Evolutionary conservation across 2,329 filamentous ascomycete genomes (phyloP).

Genomic region (Lasiodiplodia gonubiensis): DNA sequence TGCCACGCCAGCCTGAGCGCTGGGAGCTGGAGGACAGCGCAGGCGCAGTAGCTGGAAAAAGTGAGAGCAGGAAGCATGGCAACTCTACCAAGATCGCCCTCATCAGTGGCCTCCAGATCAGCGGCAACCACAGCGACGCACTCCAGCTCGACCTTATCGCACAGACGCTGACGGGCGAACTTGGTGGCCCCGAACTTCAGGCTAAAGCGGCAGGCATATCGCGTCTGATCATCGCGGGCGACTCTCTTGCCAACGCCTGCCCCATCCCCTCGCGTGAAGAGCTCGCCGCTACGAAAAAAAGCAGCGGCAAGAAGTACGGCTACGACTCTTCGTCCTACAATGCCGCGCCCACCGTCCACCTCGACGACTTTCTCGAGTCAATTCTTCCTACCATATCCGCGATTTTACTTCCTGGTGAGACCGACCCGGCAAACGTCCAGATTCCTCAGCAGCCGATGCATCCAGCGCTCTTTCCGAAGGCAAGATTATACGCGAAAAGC

Average conservation of each 20-base stretch:
- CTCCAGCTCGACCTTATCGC: slow-evolving; percentile 77
- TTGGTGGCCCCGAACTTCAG: slow-evolving; percentile 66
- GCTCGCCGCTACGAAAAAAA: slow-evolving; percentile 50
- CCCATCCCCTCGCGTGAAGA: slow-evolving; percentile 56
- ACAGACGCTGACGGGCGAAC: slow-evolving; percentile 88
- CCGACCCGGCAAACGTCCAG: slow-evolving; percentile 86
- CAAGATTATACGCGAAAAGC: slow-evolving; percentile 69
- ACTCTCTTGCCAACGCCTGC: slow-evolving; percentile 69
- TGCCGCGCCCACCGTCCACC: slow-evolving; percentile 76
- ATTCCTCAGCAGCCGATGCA: slow-evolving; percentile 94
- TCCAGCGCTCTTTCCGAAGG: slow-evolving; percentile 82
- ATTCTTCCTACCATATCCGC: slow-evolving; percentile 86
- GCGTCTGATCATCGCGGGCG: slow-evolving; percentile 87
- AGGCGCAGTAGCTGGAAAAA: slow-evolving; percentile 1
- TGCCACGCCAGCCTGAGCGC: slow-evolving; percentile 79
- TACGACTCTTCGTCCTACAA: slow-evolving; percentile 93
- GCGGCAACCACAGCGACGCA: slow-evolving; percentile 74
- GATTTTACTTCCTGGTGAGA: slow-evolving; percentile 82
- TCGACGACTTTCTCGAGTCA: slow-evolving; percentile 82
- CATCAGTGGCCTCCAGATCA: slow-evolving; percentile 86
- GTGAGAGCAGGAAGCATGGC: slow-evolving; percentile 39
- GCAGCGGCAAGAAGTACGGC: slow-evolving; percentile 80
- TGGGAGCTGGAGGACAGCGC: slow-evolving; percentile 69
- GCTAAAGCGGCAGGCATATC: slow-evolving; percentile 68
- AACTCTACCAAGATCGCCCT: slow-evolving; percentile 76